phyloP scores from a whole-genome alignment of 345 rosid genomes.

The Murraya koenigii region DNA sequence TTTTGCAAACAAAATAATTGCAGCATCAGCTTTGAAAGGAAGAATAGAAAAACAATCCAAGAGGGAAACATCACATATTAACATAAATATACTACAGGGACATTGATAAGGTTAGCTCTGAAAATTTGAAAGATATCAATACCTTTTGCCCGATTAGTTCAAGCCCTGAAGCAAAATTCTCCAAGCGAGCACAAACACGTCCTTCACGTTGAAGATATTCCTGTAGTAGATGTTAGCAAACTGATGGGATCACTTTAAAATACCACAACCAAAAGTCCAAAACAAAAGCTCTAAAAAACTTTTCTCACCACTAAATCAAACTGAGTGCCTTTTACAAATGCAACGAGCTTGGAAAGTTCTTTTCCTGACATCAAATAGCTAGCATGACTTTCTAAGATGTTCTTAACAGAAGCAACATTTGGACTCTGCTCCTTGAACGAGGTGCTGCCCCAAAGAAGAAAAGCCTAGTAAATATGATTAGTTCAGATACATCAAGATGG shows the following conservation, averaged over 20 bases:
- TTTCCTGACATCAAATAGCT: conserved; percentile 95
- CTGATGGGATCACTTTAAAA: conserved; percentile 6
- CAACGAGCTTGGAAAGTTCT: conserved; percentile 97
- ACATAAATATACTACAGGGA: background rate
- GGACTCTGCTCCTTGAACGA: conserved; percentile 89
- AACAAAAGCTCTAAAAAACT: conserved; percentile 2
- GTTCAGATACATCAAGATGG: background rate
- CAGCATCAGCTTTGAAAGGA: background rate
- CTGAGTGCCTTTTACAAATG: conserved; percentile 98
- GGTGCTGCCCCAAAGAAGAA: conserved; percentile 41
- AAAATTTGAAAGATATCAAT: conserved; percentile 7
- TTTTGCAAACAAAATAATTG: background rate
- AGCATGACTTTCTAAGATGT: conserved; percentile 91
- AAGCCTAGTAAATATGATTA: conserved; percentile 3
- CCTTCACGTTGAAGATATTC: conserved; percentile 96
- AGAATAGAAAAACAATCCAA: background rate
- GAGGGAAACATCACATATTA: background rate
- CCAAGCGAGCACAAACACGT: conserved; percentile 78
- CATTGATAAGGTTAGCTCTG: background rate
- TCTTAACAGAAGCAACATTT: conserved; percentile 85
- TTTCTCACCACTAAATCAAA: conserved; percentile 91
- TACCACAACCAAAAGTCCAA: conserved; percentile 3
- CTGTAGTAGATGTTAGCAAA: conserved; percentile 39
- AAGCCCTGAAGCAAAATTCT: conserved; percentile 89
- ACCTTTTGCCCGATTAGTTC: conserved; percentile 91